phyloP scores from a whole-genome alignment of 495 filamentous ascomycete species.

The Penicillium atrosanguineum region DNA sequence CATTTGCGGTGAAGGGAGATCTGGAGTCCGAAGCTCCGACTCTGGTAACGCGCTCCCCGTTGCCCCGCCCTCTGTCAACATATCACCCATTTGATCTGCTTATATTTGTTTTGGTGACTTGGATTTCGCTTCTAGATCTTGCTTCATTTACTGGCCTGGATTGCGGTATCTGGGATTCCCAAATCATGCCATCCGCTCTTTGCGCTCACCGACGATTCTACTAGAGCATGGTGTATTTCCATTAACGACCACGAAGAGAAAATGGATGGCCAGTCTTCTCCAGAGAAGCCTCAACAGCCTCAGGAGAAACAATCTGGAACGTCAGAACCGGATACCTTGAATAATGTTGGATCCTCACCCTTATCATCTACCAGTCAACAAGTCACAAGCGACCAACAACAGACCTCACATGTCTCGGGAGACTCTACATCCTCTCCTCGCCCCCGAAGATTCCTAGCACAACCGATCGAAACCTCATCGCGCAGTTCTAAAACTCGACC shows the following conservation, averaged over 20 bases:
- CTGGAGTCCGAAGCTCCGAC: not conserved
- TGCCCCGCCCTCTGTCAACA: not conserved
- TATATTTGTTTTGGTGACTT: not conserved
- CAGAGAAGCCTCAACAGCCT: not conserved
- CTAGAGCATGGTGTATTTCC: conserved; percentile 4
- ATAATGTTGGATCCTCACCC: not conserved
- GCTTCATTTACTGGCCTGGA: not conserved
- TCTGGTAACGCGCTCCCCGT: not conserved
- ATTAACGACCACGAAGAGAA: not conserved
- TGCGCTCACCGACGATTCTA: not conserved
- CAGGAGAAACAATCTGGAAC: not conserved
- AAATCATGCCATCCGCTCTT: not conserved
- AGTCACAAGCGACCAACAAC: not conserved
- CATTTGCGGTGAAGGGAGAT: not conserved
- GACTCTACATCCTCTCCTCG: not conserved
- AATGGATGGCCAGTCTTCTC: conserved; percentile 4
- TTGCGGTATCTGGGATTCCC: not conserved
- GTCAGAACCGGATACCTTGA: not conserved
- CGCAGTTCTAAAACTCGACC: conserved; percentile 52
- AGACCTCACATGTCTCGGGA: not conserved
- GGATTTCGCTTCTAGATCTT: not conserved
- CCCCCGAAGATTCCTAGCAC: conserved; percentile 47
- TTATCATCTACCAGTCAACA: not conserved
- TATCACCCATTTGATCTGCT: not conserved
- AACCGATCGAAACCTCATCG: conserved; percentile 67